Evolutionary conservation across 495 filamentous ascomycete species (phyloP), one percentile per base, ranked within the genome.

Genomic region (Penicillium antarcticum): DNA sequence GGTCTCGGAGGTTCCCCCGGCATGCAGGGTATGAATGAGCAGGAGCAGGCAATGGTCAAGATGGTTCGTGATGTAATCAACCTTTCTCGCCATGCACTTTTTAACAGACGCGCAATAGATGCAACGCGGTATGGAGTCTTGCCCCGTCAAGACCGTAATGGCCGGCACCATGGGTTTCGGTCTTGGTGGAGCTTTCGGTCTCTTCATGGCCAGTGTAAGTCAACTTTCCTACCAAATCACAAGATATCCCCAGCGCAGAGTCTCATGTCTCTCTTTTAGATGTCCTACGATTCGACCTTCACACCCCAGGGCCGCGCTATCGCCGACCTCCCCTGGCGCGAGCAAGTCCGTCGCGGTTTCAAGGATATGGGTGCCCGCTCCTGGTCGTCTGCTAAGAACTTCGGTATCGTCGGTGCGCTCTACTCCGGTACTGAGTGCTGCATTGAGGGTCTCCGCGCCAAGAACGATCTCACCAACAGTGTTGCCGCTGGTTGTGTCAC

Each of bases 401-500:
- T 98, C 71, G 95, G 88, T 21, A 81, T 87, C 38, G 86, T 98
- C 38, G 94, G 94, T 42, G 87, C 90, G 0, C 79, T 97, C 8
- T 98, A 92, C 72, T 77, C 82, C 13, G 95, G 94, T 18, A 95
- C 92, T 11, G 94, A 98, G 74, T 98, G 94, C 74, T 89, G 87
- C 45, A 92, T 98, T 53, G 95, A 97, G 66, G 92, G 90, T 0
- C 74, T 82, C 51, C 79, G 94, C 9, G 94, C 94, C 2, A 96
- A 95, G 76, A 96, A 96, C 68, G 94, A 97, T 70, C 66, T 97
- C 35, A 84, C 76, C 48, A 98, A 98, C 74, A 89, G 91, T 29
- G 82, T 92, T 6, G 80, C 85, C 7, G 89, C 92, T 3, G 94
- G 94, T 0, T 97, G 95, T 69, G 70, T 97, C 17, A 97, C 94